These are phyloP conservation scores for Bertia moriformis DNA, from an alignment of 2,329 filamentous ascomycete species.

Conservation along the genomic window DNA sequence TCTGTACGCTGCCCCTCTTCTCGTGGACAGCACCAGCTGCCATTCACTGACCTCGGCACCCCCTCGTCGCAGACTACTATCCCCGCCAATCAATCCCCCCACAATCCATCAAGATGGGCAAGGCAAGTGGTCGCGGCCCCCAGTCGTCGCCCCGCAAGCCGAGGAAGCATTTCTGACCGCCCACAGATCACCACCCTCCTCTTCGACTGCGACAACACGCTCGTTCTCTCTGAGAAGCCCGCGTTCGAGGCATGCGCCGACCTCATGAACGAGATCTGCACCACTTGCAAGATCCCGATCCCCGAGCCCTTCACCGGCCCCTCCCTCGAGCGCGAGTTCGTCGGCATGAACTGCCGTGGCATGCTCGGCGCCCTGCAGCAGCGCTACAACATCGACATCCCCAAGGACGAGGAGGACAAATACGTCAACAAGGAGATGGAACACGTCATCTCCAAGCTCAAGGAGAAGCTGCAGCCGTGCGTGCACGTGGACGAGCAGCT, in stretches of 20 bases:
- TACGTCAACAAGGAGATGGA: slow-evolving; percentile 71
- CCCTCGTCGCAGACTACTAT: too few relatives aligned
- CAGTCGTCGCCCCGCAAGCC: too few relatives aligned
- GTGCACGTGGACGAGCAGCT: slow-evolving; percentile 54
- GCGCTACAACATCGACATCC: slow-evolving; percentile 61
- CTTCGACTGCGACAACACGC: slow-evolving; percentile 79
- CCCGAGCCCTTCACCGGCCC: slow-evolving; percentile 60
- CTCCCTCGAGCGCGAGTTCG: slow-evolving; percentile 70
- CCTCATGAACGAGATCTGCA: slow-evolving; percentile 74
- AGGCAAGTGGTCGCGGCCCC: too few relatives aligned
- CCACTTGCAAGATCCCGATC: slow-evolving; percentile 39
- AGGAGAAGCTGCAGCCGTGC: slow-evolving; percentile 53
- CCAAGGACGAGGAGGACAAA: slow-evolving; percentile 50
- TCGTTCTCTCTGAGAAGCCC: slow-evolving; percentile 78
- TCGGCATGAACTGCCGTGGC: slow-evolving; percentile 87
- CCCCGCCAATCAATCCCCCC: too few relatives aligned
- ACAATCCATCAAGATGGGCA: too few relatives aligned
- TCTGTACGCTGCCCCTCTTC: too few relatives aligned
- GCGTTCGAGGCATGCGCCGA: slow-evolving; percentile 85
- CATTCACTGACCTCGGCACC: too few relatives aligned
- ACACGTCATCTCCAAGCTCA: slow-evolving; percentile 68
- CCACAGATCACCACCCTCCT: slow-evolving; percentile 59
- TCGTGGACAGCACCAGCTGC: too few relatives aligned
- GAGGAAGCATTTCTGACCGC: too few relatives aligned
- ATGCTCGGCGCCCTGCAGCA: slow-evolving; percentile 69